Evolutionary conservation across 2,329 filamentous ascomycete species (phyloP), one percentile per base, ranked within the genome.

Genomic region (Fusarium verrucosum): DNA sequence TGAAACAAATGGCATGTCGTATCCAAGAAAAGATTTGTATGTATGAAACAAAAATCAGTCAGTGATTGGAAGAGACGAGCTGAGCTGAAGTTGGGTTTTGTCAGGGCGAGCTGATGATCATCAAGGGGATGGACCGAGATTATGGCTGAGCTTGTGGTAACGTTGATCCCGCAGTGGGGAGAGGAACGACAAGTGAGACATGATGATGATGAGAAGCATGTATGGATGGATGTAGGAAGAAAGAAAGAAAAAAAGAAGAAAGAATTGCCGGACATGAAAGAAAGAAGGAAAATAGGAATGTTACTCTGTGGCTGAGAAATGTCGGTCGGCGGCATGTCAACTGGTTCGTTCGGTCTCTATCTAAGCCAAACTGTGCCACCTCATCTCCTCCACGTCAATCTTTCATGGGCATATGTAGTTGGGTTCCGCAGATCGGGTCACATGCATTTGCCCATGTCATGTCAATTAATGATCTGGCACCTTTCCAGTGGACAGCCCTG

Each of bases 351-450:
- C 35, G 49, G 32, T 53, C 28, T 46, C 40, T 56, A 36, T 37
- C 42, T 32, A 38, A 7, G 53, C 36, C n/a, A n/a, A n/a, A n/a
- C 38, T 40, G 58, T 68, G 64, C 58, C 66, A 66, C 57, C 41
- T 63, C 49, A 65, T 47, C 25, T 50, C 33, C 45, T 58, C 56
- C 61, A 58, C 45, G 61, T 65, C 50, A 49, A 52, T 56, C 38
- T 41, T 37, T 37, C 58, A 58, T 30, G 43, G 43, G 50, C 43
- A 22, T 45, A 33, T 47, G 44, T 45, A 25, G 19, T 51, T 43
- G 47, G 47, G 51, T 59, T 67, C 50, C 59, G 62, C 60, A 66
- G 59, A 70, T 70, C 49, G 56, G 51, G 68, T 70, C 69, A 72
- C 69, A 71, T 71, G 69, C 69, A 71, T 69, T 59, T 56, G 56